Conservation (phyloP, 2,329 filamentous ascomycete genomes). For the Aureobasidium zeae region DNA sequence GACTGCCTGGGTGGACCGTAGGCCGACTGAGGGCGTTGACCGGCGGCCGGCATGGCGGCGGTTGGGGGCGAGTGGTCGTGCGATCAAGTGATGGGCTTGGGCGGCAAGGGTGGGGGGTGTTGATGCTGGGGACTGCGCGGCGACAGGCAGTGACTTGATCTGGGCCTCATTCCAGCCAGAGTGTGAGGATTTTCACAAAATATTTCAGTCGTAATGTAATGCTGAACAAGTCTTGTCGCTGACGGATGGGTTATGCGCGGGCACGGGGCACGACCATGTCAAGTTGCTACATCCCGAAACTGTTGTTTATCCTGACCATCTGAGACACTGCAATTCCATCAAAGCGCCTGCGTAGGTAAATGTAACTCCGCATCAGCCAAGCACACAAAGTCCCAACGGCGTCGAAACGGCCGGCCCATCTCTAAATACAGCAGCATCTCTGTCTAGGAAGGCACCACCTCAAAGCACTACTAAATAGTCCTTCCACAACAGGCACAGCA, state of each 20-base stretch:
- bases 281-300: neutral
- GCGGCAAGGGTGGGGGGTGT: neutral
- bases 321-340: conserved; percentile 10
- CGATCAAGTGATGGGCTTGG: no score
- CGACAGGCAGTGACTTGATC: neutral
- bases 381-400: no score
- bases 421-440: no score
- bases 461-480: no score
- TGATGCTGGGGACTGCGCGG: neutral
- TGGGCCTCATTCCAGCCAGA: conserved; percentile 10
- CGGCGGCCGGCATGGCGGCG: conserved; percentile 12
- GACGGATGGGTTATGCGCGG: conserved; percentile 2
- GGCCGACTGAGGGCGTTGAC: conserved; percentile 11
- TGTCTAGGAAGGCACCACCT: no score
- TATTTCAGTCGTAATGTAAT: no score
- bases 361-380: no score
- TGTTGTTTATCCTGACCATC: conserved; percentile 8
- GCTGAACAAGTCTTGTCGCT: no score
- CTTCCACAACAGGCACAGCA: no score
- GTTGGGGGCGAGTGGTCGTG: neutral
- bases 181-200: neutral
- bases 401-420: no score
- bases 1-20: conserved; percentile 10
- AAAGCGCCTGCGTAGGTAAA: no score
- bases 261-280: conserved; percentile 11